Evolutionary conservation across 352 stramenopile species (phyloP), one percentile per base, ranked within the genome.

Genomic region (Plasmopara muralis): DNA sequence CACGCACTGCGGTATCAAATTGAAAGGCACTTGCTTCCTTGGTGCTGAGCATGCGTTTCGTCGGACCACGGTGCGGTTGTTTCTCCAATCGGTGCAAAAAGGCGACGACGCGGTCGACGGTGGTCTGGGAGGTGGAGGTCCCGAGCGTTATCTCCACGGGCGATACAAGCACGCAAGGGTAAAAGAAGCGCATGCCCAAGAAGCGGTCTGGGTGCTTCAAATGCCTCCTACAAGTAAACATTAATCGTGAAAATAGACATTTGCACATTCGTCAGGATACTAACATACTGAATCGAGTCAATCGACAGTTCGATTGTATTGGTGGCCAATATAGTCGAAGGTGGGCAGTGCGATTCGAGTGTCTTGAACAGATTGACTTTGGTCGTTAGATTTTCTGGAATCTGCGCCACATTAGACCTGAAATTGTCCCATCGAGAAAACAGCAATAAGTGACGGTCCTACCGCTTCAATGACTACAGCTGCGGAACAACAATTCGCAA

Each of bases 111-210:
- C 61, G 61, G 31, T 75, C 58, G 12, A 85, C 53, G 7, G 70
- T 77, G n/a, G 53, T 4, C 10, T 73, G 60, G 15, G 53, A 58
- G 3, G 78, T 89, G 5, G 42, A 54, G 0, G 55, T 52, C 20
- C 74, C 74, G 0, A 65, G 46, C 9, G 75, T 76, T 50, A 89
- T 46, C 49, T 89, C 78, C 25, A 87, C 75, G 4, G 77, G 72
- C 10, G 68, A 73, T 15, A 89, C 51, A 42, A 89, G 63, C 25
- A 89, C 62, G 34, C 73, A 85, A 29, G 78, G 78, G 47, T 83
- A 75, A 65, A 89, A 87, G 59, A 89, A 89, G 15, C 78, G 69
- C 37, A 89, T 58, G 62, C 78, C 75, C 6, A 89, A 66, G 34
- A 89, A 72, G 4, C 74, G 74, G 9, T 74, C 68, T 9, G 65